Evolutionary conservation across 176 grass and related monocot genomes (phyloP), one percentile per base, ranked within the genome.

Genomic region (Oryza officinalis): DNA sequence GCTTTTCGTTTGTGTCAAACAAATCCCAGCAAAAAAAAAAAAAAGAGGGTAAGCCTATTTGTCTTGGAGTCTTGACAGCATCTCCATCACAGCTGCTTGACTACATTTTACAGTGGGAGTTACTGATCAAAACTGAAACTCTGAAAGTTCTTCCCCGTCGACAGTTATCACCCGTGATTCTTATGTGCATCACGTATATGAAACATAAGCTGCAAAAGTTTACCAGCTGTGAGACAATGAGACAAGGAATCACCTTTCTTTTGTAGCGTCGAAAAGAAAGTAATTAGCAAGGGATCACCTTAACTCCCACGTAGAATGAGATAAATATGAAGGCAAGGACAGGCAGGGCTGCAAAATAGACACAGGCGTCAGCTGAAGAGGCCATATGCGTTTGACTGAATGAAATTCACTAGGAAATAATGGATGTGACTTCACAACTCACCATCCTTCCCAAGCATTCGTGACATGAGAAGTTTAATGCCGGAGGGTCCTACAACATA

Each of bases 221-320:
- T 27, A 83, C 4, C 38, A 84, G 60, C 28, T 64, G 69, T 88
- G 15, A 81, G 71, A 8, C 87, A 81, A 69, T 88, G 15, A 81
- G 71, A 8, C 87, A 81, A 69, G 17, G 13, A 35, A 35, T 35
- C 31, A 8, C 13, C 27, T 3, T 22, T 9, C 11, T 38, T 50
- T 14, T 79, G 31, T 57, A 60, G 8, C 32, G 23, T 30, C 33
- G 8, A 72, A 72, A 65, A 45, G 30, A 28, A 72, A 87, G 45
- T n/a, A 72, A 61, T 12, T 72, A 80, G 64, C 28, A 67, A 47
- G 54, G 31, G 79, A 81, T 88, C 84, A 98, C 93, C 93, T 98
- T 98, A 31, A 94, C 91, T 0, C 50, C 96, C 23, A 93, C 89
- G 63, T 98, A 98, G 85, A 98, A 98, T 1, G 96, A 85, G 75